These are phyloP conservation scores for Talaromyces marneffei DNA, from an alignment of 2,329 filamentous ascomycete genomes.

Conservation along the genomic window DNA sequence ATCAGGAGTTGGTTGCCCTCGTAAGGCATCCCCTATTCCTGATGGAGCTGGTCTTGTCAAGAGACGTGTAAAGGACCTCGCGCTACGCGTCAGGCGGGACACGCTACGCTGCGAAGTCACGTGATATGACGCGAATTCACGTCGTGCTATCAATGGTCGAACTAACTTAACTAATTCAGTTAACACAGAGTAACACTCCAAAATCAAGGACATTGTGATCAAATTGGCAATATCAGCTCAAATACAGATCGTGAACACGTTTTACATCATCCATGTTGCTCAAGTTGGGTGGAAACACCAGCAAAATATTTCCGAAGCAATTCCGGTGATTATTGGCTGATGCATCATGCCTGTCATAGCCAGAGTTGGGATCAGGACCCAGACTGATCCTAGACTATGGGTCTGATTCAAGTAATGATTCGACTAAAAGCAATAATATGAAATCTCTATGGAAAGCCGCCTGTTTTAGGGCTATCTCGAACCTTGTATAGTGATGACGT, in stretches of 20 bases:
- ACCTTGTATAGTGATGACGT: conserved; percentile 2
- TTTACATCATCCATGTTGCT: not conserved
- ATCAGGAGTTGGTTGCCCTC: not conserved
- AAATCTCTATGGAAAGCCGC: not conserved
- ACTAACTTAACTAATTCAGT: not conserved
- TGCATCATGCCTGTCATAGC: not conserved
- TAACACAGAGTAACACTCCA: not conserved
- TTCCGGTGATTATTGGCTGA: not conserved
- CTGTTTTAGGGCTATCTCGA: not conserved
- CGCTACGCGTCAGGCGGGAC: not conserved
- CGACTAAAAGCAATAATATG: not conserved
- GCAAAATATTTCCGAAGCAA: not conserved
- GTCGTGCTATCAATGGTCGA: not conserved
- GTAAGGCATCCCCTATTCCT: not conserved
- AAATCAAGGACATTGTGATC: not conserved
- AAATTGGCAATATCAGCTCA: not conserved
- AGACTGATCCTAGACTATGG: not conserved
- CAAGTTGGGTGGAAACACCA: not conserved
- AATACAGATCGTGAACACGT: not conserved
- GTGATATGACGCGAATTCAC: not conserved
- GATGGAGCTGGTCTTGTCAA: not conserved
- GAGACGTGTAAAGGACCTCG: not conserved
- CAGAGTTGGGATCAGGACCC: not conserved
- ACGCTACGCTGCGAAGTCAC: not conserved
- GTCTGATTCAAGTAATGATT: not conserved